A percentile compares a stretch with the other conserved stretches of the same genome.
These are phyloP conservation scores for Naegleria lovaniensis DNA, from an alignment of 208 protist genomes.

Conservation along the genomic window DNA sequence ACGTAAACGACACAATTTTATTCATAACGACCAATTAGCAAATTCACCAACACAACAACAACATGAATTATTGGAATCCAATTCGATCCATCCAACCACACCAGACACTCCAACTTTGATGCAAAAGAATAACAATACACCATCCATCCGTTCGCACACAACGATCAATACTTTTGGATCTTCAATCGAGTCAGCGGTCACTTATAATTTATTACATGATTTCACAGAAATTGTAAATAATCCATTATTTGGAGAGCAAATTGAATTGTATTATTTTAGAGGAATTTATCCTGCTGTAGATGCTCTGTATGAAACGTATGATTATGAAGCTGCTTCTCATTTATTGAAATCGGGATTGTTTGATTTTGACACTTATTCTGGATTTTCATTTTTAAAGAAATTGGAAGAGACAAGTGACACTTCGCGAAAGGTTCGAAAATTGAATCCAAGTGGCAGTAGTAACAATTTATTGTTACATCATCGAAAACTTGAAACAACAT, in stretches of 20 bases:
- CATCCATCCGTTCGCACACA: too few relatives aligned
- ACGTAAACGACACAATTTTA: neutral
- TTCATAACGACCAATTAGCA: too few relatives aligned
- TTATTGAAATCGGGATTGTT: neutral
- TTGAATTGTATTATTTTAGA: neutral
- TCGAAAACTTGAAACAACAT: neutral
- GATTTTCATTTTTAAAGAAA: neutral
- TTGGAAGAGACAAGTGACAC: neutral
- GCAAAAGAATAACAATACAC: too few relatives aligned
- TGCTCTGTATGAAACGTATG: neutral
- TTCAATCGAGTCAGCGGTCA: neutral
- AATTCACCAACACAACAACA: too few relatives aligned
- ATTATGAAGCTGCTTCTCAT: neutral
- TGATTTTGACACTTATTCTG: neutral
- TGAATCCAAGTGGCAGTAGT: too few relatives aligned
- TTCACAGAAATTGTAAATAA: neutral
- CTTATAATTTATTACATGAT: neutral
- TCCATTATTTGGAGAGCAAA: neutral
- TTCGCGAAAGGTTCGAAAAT: neutral
- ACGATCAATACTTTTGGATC: too few relatives aligned
- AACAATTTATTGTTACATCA: neutral
- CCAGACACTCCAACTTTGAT: too few relatives aligned
- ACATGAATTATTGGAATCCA: too few relatives aligned
- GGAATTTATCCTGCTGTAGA: neutral
- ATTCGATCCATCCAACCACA: too few relatives aligned